Conservation (phyloP, 2,329 filamentous ascomycete species). For the Diaporthe capsici region DNA sequence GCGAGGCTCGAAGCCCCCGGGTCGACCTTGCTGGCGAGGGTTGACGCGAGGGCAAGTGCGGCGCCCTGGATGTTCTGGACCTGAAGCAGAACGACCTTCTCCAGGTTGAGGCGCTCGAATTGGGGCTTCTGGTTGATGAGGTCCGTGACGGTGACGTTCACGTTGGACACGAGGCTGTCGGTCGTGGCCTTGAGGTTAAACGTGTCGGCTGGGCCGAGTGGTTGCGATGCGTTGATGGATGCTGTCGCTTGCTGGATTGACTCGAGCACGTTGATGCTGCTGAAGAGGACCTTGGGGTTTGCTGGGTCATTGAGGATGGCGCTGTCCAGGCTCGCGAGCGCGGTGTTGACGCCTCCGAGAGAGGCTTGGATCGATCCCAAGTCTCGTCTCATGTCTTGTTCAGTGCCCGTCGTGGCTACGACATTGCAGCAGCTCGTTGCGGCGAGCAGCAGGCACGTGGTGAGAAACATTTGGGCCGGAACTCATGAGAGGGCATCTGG, state of each 20-base stretch:
- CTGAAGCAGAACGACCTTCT: conserved; percentile 86
- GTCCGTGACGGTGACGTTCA: conserved; percentile 59
- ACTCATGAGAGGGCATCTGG: background rate
- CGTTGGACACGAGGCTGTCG: conserved; percentile 24
- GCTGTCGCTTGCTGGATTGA: background rate
- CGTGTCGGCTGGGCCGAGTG: background rate
- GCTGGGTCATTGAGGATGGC: background rate
- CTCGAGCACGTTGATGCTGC: background rate
- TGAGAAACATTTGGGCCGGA: conserved; percentile 8
- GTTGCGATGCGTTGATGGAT: conserved; percentile 11
- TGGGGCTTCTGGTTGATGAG: conserved; percentile 57
- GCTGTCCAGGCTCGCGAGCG: conserved; percentile 3
- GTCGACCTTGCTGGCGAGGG: conserved; percentile 77
- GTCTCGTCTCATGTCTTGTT: conserved; percentile 10
- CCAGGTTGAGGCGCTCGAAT: conserved; percentile 74
- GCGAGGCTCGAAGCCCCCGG: conserved; percentile 73
- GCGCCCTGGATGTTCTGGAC: conserved; percentile 87
- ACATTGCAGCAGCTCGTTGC: background rate
- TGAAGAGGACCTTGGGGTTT: background rate
- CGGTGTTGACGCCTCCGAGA: conserved; percentile 9
- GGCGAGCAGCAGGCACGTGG: conserved; percentile 13
- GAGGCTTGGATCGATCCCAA: background rate
- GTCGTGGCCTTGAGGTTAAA: background rate
- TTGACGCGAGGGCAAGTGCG: conserved; percentile 75
- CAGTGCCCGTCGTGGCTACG: background rate